Evolutionary conservation across 2,329 filamentous ascomycete genomes (phyloP).

Genomic region (Fusarium sp.): DNA sequence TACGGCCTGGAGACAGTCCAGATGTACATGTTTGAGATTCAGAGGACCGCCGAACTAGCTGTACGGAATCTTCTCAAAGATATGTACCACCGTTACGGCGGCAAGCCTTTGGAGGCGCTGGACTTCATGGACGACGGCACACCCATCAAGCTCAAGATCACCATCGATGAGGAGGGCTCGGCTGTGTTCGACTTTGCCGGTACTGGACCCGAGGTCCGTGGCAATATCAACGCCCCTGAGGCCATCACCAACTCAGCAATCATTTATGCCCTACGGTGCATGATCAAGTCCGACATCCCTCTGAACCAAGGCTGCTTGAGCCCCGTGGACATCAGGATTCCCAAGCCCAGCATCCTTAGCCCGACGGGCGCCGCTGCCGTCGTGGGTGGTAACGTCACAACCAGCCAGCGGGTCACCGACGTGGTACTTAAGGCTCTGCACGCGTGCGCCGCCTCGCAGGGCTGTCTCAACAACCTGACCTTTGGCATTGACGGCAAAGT

Average conservation of each 20-base stretch:
- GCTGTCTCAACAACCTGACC: not conserved
- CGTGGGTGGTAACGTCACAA: not conserved
- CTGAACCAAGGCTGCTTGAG: not conserved
- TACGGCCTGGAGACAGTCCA: slow-evolving; percentile 79
- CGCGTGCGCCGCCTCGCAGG: not conserved
- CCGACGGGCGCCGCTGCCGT: not conserved
- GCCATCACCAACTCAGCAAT: not conserved
- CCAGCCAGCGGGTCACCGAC: not conserved
- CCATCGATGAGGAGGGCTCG: not conserved
- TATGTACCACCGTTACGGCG: not conserved
- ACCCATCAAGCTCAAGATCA: not conserved
- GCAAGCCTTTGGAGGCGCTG: not conserved
- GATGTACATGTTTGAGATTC: slow-evolving; percentile 62
- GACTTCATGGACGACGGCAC: not conserved
- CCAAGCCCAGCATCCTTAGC: not conserved
- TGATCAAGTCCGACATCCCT: not conserved
- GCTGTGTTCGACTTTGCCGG: not conserved
- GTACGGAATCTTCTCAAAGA: slow-evolving; percentile 14
- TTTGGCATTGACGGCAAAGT: not conserved
- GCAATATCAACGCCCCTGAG: not conserved
- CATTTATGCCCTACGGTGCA: not conserved
- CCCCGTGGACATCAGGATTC: not conserved
- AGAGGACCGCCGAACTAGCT: slow-evolving; percentile 53
- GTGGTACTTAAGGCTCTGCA: not conserved
- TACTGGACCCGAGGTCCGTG: not conserved